These are phyloP conservation scores for Oryza glumipatula DNA, from an alignment of 176 grass and related monocot genomes.

Conservation along the genomic window DNA sequence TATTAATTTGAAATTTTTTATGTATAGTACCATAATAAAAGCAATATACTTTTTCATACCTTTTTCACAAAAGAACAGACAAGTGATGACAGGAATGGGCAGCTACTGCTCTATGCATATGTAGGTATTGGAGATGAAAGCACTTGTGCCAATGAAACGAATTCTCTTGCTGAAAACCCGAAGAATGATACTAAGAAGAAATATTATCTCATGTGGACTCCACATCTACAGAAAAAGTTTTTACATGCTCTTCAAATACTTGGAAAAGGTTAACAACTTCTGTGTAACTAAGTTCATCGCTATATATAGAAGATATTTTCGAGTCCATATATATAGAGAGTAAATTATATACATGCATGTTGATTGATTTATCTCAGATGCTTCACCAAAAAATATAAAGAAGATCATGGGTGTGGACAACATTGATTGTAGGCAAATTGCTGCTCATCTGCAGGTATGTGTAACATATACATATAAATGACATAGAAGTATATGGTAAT, in stretches of 20 bases:
- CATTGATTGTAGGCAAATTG: conserved; percentile 28
- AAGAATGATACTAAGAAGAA: background rate
- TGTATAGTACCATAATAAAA: background rate
- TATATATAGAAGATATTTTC: background rate
- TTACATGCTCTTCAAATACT: conserved; percentile 28
- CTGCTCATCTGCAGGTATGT: conserved; percentile 42
- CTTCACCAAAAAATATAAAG: conserved; percentile 34
- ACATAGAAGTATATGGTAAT: too few relatives aligned
- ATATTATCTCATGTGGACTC: conserved; percentile 31
- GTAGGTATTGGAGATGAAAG: conserved; percentile 14
- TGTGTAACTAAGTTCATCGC: background rate
- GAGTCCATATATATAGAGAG: background rate
- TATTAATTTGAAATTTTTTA: background rate
- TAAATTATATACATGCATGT: background rate
- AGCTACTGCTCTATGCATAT: background rate
- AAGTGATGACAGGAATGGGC: background rate
- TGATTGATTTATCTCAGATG: conserved; percentile 25
- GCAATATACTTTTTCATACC: background rate
- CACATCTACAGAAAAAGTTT: conserved; percentile 42
- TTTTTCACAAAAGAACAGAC: background rate
- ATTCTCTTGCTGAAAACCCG: background rate
- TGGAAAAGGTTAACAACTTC: conserved; percentile 29
- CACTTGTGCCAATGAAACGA: background rate
- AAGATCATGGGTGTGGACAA: conserved; percentile 23
- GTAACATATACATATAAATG: background rate